Evolutionary conservation across 1,139 yeast genomes (phyloP).

Genomic region (Yamadazyma jaroonii): DNA sequence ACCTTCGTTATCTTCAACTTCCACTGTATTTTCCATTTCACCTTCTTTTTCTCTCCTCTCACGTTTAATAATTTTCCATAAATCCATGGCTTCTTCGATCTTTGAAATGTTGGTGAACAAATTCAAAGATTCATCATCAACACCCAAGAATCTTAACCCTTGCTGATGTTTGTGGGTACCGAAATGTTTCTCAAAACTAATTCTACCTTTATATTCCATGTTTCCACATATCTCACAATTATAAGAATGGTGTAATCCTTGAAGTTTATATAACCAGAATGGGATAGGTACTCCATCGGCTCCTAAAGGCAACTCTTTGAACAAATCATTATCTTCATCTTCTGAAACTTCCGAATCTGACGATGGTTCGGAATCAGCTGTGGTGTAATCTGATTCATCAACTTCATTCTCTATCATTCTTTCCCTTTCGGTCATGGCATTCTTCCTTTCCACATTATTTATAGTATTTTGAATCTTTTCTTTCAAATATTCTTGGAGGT

Average conservation of each 20-base stretch:
- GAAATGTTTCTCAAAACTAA: slow-evolving; percentile 73
- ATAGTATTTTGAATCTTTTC: slow-evolving; percentile 48
- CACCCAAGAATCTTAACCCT: slow-evolving; percentile 76
- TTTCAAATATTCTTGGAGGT: slow-evolving; percentile 32
- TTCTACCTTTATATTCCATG: slow-evolving; percentile 68
- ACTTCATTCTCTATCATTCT: slow-evolving; percentile 45
- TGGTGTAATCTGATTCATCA: slow-evolving; percentile 35
- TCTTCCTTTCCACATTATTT: slow-evolving; percentile 61
- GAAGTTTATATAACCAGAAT: slow-evolving; percentile 85
- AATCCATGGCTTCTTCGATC: slow-evolving; percentile 63
- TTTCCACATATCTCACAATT: slow-evolving; percentile 89
- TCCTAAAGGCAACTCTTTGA: slow-evolving; percentile 70
- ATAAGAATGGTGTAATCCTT: slow-evolving; percentile 75
- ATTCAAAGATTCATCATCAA: slow-evolving; percentile 36
- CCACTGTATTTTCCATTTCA: slow-evolving; percentile 57
- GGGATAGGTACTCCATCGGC: slow-evolving; percentile 93
- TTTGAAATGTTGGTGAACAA: slow-evolving; percentile 63
- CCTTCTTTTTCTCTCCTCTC: slow-evolving; percentile 38
- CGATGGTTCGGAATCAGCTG: slow-evolving; percentile 34
- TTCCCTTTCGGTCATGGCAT: slow-evolving; percentile 75
- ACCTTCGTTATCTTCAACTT: slow-evolving; percentile 90
- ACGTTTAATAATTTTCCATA: slow-evolving; percentile 51
- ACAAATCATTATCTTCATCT: slow-evolving; percentile 19
- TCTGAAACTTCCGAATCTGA: slow-evolving; percentile 17
- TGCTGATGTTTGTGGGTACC: slow-evolving; percentile 62